These are phyloP conservation scores for Piper betle DNA, from an alignment of 164 flowering plant genomes.

Conservation along the genomic window DNA sequence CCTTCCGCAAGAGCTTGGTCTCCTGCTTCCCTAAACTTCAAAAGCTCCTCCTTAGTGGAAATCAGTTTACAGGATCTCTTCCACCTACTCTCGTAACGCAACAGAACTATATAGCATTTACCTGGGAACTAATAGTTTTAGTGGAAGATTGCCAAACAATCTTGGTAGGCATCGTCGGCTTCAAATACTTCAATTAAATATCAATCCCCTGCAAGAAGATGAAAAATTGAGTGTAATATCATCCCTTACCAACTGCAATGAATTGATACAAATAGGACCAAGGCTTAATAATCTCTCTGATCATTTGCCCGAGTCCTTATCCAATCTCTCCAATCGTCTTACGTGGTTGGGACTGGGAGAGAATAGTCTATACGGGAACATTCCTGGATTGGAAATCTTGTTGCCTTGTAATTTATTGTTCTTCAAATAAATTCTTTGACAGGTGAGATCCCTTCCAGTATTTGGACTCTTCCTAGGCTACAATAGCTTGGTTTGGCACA, in stretches of 20 bases:
- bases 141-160: background rate
- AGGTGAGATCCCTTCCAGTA: conserved; percentile 9
- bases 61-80: too few species aligned
- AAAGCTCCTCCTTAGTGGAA: too few species aligned
- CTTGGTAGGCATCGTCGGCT: conserved; percentile 3
- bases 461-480: conserved; percentile 4
- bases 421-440: conserved; percentile 5
- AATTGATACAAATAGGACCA: conserved; percentile 4
- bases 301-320: conserved; percentile 11
- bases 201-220: conserved; percentile 5
- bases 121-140: too few species aligned
- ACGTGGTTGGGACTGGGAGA: background rate
- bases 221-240: conserved; percentile 11
- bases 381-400: conserved; percentile 13
- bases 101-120: too few species aligned
- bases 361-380: conserved; percentile 16
- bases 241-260: conserved; percentile 12
- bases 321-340: conserved; percentile 15
- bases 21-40: too few species aligned
- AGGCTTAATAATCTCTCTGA: conserved; percentile 11
- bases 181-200: background rate
- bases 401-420: background rate
- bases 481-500: background rate
- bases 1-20: too few species aligned
- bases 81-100: too few species aligned